phyloP scores from a whole-genome alignment of 768 basidiomycete genomes.

The Punctularia strigosozonata region DNA sequence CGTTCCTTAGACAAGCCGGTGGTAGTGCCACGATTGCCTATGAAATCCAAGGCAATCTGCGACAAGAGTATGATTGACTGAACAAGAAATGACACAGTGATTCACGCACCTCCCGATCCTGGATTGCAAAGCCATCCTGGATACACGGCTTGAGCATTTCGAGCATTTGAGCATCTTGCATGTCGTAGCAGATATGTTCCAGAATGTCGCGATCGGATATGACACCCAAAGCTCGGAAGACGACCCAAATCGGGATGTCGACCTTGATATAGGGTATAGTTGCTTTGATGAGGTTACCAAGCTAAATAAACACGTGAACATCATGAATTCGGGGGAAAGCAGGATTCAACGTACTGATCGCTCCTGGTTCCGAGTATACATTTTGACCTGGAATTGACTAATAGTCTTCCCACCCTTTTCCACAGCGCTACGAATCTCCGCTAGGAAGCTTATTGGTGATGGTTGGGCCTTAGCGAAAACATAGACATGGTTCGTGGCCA shows the following conservation, averaged over 20 bases:
- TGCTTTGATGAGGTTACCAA: slow-evolving; percentile 90
- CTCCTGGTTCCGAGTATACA: slow-evolving; percentile 86
- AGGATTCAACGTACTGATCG: slow-evolving; percentile 53
- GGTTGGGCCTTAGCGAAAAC: slow-evolving; percentile 98
- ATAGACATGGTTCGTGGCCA: slow-evolving; percentile 99
- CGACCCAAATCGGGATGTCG: slow-evolving; percentile 97
- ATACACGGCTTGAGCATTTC: slow-evolving; percentile 99
- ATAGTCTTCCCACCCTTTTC: slow-evolving; percentile 98
- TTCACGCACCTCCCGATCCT: slow-evolving; percentile 80
- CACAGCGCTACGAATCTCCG: slow-evolving; percentile 94
- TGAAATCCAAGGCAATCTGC: slow-evolving; percentile 82
- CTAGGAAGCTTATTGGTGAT: slow-evolving; percentile 89
- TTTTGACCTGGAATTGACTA: slow-evolving; percentile 94
- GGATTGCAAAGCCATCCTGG: slow-evolving; percentile 96
- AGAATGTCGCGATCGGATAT: slow-evolving; percentile 97
- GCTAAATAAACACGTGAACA: slow-evolving; percentile 26
- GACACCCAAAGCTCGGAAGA: slow-evolving; percentile 95
- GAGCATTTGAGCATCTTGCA: slow-evolving; percentile 90
- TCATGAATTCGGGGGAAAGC: slow-evolving; percentile 2
- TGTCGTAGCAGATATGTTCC: slow-evolving; percentile 97
- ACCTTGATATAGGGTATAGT: slow-evolving; percentile 97
- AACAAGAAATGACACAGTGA: neutral
- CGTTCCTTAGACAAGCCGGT: slow-evolving; percentile 86
- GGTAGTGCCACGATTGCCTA: slow-evolving; percentile 94
- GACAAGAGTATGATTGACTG: slow-evolving; percentile 6